A percentile compares a stretch with the other conserved stretches of the same genome.
Conservation (phyloP, 352 stramenopile species). For the Phytophthora citrophthora region DNA sequence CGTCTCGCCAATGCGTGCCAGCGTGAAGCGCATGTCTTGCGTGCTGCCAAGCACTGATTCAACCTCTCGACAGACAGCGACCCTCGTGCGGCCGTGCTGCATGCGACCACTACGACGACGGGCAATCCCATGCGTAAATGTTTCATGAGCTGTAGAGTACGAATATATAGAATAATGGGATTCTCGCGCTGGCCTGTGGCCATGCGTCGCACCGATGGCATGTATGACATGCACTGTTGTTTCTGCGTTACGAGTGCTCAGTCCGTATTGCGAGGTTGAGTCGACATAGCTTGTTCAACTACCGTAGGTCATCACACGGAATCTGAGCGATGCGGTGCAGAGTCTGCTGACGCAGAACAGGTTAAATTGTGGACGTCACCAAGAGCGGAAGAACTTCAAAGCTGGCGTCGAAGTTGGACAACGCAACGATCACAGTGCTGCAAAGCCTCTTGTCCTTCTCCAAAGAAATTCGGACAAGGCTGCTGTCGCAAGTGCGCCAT, state of each 20-base stretch:
- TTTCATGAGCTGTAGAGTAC: constrained; percentile 39
- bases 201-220: constrained; percentile 11
- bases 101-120: constrained; percentile 4
- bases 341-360: no score
- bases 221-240: constrained; percentile 8
- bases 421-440: constrained; percentile 11
- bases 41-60: constrained; percentile 29
- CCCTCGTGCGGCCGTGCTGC: neutral
- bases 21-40: constrained; percentile 35
- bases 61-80: neutral
- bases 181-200: constrained; percentile 10
- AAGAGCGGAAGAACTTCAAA: no score
- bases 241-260: neutral
- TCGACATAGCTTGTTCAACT: neutral
- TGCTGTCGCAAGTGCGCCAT: no score
- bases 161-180: constrained; percentile 40
- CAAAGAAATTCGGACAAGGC: constrained; percentile 1
- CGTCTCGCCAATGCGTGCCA: constrained; percentile 52
- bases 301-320: no score
- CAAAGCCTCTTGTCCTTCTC: neutral
- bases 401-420: neutral
- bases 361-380: no score
- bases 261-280: neutral
- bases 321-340: no score
- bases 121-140: constrained; percentile 21